Evolutionary conservation across 371 early-diverging fungal genomes (phyloP), one percentile per base, ranked within the genome.

Genomic region (Rhizopus arrhizus): DNA sequence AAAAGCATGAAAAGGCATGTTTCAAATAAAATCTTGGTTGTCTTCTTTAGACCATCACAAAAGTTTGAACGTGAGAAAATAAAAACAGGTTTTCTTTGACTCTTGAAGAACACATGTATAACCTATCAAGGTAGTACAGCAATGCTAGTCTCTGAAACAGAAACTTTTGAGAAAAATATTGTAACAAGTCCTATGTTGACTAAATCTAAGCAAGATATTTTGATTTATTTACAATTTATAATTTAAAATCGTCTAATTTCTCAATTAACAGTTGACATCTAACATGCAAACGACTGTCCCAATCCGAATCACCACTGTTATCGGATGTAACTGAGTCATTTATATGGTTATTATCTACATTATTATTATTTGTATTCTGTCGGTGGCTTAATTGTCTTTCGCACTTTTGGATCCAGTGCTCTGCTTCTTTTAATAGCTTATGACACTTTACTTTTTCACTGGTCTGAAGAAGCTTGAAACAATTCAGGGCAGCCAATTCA

Each of bases 261-360:
- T 69, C 70, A 32, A 56, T 58, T 29, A 69, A 54, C 13, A 69
- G 49, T 42, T 69, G 70, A 43, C 70, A 69, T 5, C 68, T 61
- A 11, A 65, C 62, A 52, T 68, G 62, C 35, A 62, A 16, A 64
- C 79, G 45, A 56, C 71, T 72, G 31, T 78, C 78, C 68, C 73
- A 70, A 15, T 73, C 75, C 5, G 69, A 66, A 55, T 67, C 73
- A 15, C 67, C 70, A 15, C 59, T 64, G 11, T 65, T 58, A 22
- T 65, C 65, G 1, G 65, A 51, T 32, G 55, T 53, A 8, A 51
- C 34, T 16, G 61, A 56, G 45, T 68, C 66, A 40, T 7, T 12
- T 40, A 2, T 12, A 40, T 12, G 40, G 12, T 40, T 12, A 40
- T 10, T 7, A 40, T 40, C 10, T 7, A 7, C 40, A 40, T 40